Conservation (phyloP, 768 basidiomycete genomes). For the Boletus patriciae region DNA sequence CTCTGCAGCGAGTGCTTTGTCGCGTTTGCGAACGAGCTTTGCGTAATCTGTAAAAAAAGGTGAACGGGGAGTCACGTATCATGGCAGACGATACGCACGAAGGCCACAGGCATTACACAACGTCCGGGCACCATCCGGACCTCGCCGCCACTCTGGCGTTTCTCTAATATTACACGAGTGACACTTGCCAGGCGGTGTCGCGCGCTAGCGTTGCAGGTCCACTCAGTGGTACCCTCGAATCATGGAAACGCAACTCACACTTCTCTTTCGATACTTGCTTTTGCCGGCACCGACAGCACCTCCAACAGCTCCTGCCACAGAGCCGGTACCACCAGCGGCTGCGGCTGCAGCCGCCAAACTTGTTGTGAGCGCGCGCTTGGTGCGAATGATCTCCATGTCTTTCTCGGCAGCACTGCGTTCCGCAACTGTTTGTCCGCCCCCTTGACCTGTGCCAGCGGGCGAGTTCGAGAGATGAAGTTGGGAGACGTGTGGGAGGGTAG, state of each 20-base stretch:
- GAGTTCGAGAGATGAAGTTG: conserved; percentile 26
- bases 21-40: conserved; percentile 77
- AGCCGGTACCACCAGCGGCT: conserved; percentile 35
- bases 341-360: conserved; percentile 53
- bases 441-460: conserved; percentile 10
- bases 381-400: conserved; percentile 83
- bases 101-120: conserved; percentile 85
- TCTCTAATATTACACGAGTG: conserved; percentile 86
- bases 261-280: conserved; percentile 82
- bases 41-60: conserved; percentile 60
- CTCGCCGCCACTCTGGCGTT: conserved; percentile 86
- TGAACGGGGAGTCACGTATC: not conserved
- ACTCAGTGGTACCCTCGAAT: conserved; percentile 16
- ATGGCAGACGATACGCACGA: conserved; percentile 43
- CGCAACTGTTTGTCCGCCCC: conserved; percentile 33
- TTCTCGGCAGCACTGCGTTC: conserved; percentile 69
- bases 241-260: conserved; percentile 50
- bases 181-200: conserved; percentile 83
- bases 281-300: conserved; percentile 40
- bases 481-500: conserved; percentile 22
- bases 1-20: conserved; percentile 57
- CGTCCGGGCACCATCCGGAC: conserved; percentile 81
- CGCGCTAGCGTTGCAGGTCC: conserved; percentile 54
- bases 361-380: conserved; percentile 71
- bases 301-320: conserved; percentile 31